Evolutionary conservation across 1,284 basidiomycete species (phyloP).

Genomic region (Boletus sp.): DNA sequence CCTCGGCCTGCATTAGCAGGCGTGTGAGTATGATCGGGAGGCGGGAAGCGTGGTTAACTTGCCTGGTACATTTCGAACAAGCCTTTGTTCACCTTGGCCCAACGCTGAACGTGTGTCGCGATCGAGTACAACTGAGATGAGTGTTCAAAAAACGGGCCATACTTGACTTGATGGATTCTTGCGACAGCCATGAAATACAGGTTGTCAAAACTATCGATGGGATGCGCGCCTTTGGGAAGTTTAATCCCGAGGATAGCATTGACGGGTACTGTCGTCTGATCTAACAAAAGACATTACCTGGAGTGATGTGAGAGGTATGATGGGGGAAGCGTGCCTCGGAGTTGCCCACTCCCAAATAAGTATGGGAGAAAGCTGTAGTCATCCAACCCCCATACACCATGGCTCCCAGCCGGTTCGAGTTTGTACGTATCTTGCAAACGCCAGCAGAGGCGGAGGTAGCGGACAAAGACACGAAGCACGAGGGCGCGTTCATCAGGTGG

Average conservation of each 20-base stretch:
- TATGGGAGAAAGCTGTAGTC: slow-evolving; percentile 92
- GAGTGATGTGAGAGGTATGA: slow-evolving; percentile 9
- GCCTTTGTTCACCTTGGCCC: slow-evolving; percentile 87
- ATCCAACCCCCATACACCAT: slow-evolving; percentile 98
- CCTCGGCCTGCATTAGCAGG: slow-evolving; percentile 66
- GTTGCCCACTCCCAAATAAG: slow-evolving; percentile 88
- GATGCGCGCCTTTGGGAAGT: slow-evolving; percentile 41
- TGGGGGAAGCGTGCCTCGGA: slow-evolving; percentile 53
- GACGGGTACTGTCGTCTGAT: slow-evolving; percentile 56
- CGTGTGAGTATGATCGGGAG: slow-evolving; percentile 2
- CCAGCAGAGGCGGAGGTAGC: slow-evolving; percentile 84
- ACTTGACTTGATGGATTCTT: slow-evolving; percentile 79
- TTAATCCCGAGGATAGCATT: slow-evolving; percentile 51
- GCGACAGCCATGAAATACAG: slow-evolving; percentile 80
- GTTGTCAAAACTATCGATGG: slow-evolving; percentile 40
- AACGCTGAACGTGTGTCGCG: slow-evolving; percentile 78
- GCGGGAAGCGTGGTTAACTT: slow-evolving; percentile 12
- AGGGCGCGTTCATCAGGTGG: slow-evolving; percentile 57
- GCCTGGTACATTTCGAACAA: slow-evolving; percentile 95
- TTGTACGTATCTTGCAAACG: slow-evolving; percentile 85
- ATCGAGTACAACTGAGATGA: slow-evolving; percentile 89
- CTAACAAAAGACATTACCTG: slow-evolving; percentile 34
- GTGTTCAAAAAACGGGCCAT: slow-evolving; percentile 87
- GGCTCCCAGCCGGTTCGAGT: slow-evolving; percentile 94
- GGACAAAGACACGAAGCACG: slow-evolving; percentile 63